Percentiles rank a stretch among this genome's conserved stretches.
phyloP scores from a whole-genome alignment of 179 eudicot species.

The Pouteria campechiana region DNA sequence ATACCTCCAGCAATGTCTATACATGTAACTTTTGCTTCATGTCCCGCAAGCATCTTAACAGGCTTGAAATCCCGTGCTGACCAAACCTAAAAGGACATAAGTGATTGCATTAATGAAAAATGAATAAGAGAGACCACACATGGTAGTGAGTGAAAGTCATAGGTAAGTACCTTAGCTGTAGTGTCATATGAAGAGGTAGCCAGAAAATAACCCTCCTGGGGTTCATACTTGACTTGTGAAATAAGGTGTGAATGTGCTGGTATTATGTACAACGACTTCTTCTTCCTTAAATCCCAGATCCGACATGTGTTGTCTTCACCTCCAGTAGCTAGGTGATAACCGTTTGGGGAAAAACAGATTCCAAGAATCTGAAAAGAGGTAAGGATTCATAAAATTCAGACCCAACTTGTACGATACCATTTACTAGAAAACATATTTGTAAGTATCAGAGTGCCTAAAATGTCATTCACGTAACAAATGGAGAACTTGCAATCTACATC shows the following conservation, averaged over 20 bases:
- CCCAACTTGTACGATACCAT: too few relatives aligned
- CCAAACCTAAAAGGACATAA: conserved; percentile 63
- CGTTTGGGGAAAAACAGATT: conserved; percentile 82
- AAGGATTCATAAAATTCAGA: conserved; percentile 2
- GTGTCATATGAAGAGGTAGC: conserved; percentile 84
- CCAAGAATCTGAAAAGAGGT: conserved; percentile 51
- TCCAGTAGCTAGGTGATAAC: conserved; percentile 86
- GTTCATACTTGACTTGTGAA: conserved; percentile 90
- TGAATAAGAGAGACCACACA: background rate
- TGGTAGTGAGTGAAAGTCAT: background rate
- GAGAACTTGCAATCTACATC: too few relatives aligned
- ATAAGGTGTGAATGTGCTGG: conserved; percentile 89
- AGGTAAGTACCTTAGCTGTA: conserved; percentile 66
- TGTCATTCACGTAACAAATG: too few relatives aligned
- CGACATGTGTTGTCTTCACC: conserved; percentile 91
- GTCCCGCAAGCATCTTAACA: conserved; percentile 78
- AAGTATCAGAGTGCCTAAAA: too few relatives aligned
- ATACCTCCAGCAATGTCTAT: conserved; percentile 69
- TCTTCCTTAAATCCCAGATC: conserved; percentile 90
- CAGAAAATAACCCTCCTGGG: conserved; percentile 89
- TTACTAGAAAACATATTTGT: too few relatives aligned
- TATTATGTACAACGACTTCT: conserved; percentile 59
- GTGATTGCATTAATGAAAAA: background rate
- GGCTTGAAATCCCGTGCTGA: conserved; percentile 88
- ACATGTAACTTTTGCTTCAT: conserved; percentile 82